Evolutionary conservation across 2,329 filamentous ascomycete species (phyloP).

Genomic region (Sporothrix brasiliensis): DNA sequence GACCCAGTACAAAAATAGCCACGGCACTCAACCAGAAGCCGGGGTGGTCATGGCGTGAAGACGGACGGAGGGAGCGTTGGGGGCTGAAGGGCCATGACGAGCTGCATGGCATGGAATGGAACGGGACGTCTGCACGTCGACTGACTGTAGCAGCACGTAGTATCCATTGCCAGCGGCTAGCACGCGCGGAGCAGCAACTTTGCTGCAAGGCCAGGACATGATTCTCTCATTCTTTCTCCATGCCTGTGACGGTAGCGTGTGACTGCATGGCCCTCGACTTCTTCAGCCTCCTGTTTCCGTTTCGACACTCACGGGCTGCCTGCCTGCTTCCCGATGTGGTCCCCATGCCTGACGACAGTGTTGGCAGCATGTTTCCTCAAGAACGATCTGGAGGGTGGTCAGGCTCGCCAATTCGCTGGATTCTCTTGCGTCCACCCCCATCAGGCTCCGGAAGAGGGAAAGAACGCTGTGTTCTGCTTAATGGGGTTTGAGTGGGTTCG

Average conservation of each 20-base stretch:
- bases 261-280: conserved; percentile 18
- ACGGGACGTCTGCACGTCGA: conserved; percentile 20
- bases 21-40: conserved; percentile 29
- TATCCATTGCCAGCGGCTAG: conserved; percentile 33
- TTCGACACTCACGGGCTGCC: not conserved
- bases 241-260: conserved; percentile 22
- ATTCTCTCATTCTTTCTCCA: conserved; percentile 5
- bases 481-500: not conserved
- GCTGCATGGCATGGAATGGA: conserved; percentile 25
- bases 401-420: conserved; percentile 26
- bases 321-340: not conserved
- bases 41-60: conserved; percentile 15
- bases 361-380: conserved; percentile 15
- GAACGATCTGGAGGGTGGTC: conserved; percentile 29
- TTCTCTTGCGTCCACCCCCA: conserved; percentile 10
- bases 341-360: not conserved
- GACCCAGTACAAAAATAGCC: conserved; percentile 27
- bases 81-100: not conserved
- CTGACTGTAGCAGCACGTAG: conserved; percentile 5
- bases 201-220: not conserved
- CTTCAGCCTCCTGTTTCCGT: not conserved
- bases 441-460: conserved; percentile 13
- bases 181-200: conserved; percentile 26
- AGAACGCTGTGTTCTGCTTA: not conserved
- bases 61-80: not conserved